phyloP scores from a whole-genome alignment of 2,329 filamentous ascomycete species.

The Trichoderma asperellum region DNA sequence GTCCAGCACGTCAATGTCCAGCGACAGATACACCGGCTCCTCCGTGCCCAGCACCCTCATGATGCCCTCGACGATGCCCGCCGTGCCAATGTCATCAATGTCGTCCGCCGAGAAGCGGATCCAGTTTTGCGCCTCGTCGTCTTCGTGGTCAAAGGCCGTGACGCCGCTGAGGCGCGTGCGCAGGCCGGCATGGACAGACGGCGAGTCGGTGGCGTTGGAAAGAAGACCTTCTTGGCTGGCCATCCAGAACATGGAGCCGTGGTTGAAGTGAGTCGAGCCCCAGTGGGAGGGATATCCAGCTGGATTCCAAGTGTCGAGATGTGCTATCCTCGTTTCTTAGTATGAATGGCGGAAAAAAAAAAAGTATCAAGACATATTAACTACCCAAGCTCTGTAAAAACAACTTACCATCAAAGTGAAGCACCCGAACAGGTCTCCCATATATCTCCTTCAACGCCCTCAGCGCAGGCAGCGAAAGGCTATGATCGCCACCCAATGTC shows the following conservation, averaged over 20 bases:
- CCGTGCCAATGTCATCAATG: constrained; percentile 78
- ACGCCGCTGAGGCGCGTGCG: constrained; percentile 73
- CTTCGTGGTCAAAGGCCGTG: constrained; percentile 69
- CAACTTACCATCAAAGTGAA: constrained; percentile 67
- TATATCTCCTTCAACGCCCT: constrained; percentile 67
- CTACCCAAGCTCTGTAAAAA: too few relatives aligned
- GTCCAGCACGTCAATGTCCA: constrained; percentile 85
- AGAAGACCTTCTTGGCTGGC: constrained; percentile 81
- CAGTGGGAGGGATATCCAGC: constrained; percentile 79
- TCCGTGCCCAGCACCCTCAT: constrained; percentile 73
- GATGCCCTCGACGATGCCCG: constrained; percentile 72
- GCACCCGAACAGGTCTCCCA: constrained; percentile 65
- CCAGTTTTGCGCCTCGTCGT: constrained; percentile 77
- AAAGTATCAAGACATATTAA: too few relatives aligned
- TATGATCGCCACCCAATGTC: constrained; percentile 75
- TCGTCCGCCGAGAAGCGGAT: constrained; percentile 79
- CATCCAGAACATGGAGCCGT: constrained; percentile 91
- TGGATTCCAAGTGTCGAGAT: constrained; percentile 86
- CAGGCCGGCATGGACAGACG: constrained; percentile 79
- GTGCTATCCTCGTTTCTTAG: constrained; percentile 45
- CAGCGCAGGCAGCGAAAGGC: constrained; percentile 69
- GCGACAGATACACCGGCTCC: constrained; percentile 77
- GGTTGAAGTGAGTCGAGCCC: constrained; percentile 70
- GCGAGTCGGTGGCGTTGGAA: constrained; percentile 68
- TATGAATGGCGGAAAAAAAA: neutral